Percentiles rank a stretch among this genome's conserved stretches.
These are phyloP conservation scores for Coemansia sp. DNA, from an alignment of 192 early-diverging fungal species.

Conservation along the genomic window DNA sequence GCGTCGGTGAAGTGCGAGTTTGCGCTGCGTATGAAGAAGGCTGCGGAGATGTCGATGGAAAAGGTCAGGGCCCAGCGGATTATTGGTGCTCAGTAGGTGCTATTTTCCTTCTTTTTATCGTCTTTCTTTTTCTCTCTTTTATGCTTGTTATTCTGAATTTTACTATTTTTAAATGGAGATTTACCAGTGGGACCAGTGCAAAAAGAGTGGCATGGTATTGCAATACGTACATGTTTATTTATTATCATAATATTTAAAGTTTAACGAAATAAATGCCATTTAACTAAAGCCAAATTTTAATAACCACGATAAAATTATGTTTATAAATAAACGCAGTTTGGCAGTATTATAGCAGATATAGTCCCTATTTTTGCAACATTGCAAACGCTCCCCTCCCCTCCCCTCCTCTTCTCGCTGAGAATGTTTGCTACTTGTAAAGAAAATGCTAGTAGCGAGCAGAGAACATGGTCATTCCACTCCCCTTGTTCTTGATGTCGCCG, in stretches of 20 bases:
- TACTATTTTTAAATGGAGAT: background rate
- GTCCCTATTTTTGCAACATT: background rate
- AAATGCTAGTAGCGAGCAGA: background rate
- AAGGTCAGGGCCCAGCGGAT: slow-evolving; percentile 37
- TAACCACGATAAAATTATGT: no score
- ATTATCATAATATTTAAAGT: no score
- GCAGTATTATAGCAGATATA: background rate
- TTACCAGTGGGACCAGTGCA: no score
- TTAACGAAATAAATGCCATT: no score
- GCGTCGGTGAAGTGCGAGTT: slow-evolving; percentile 32
- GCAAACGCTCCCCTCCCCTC: background rate
- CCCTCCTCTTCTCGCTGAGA: background rate
- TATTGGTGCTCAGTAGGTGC: slow-evolving; percentile 7
- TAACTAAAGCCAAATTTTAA: no score
- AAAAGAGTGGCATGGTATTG: no score
- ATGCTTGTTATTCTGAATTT: background rate
- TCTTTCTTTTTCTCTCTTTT: background rate
- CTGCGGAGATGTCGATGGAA: slow-evolving; percentile 49
- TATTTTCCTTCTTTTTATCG: background rate
- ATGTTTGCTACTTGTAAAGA: background rate
- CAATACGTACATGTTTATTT: no score
- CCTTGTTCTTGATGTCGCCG: background rate
- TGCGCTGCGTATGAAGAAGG: slow-evolving; percentile 39
- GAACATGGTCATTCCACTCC: background rate
- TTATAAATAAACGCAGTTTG: background rate